phyloP scores from a whole-genome alignment of 129 eudicot genomes.

The Flaveria robusta region DNA sequence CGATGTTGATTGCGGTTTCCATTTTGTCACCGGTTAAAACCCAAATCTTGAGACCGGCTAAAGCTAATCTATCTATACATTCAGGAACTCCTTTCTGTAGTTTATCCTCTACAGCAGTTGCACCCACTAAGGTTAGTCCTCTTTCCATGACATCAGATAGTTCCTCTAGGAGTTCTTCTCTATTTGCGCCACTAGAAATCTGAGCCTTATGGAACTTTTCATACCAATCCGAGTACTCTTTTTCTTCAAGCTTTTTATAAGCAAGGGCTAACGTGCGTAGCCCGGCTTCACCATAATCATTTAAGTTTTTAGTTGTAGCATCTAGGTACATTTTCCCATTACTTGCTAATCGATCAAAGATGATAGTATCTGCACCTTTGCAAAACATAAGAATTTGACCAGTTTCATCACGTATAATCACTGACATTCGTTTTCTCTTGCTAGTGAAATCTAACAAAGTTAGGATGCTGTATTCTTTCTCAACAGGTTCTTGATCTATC shows the following conservation, averaged over 20 bases:
- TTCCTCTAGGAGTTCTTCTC: conserved; percentile 57
- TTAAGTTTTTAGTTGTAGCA: conserved; percentile 52
- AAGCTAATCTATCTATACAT: conserved; percentile 71
- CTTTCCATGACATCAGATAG: conserved; percentile 60
- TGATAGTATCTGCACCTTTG: conserved; percentile 84
- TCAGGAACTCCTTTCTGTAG: conserved; percentile 73
- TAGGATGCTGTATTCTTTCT: conserved; percentile 58
- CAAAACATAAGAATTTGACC: conserved; percentile 59
- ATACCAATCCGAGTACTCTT: conserved; percentile 51
- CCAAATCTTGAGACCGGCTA: conserved; percentile 82
- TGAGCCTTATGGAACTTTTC: conserved; percentile 56
- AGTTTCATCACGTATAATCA: conserved; percentile 54
- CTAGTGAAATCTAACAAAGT: conserved; percentile 73
- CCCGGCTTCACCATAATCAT: conserved; percentile 69
- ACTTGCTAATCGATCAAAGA: conserved; percentile 58
- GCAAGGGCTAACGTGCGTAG: conserved; percentile 67
- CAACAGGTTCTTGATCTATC: conserved; percentile 32
- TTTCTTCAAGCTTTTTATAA: conserved; percentile 47
- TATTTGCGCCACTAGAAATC: conserved; percentile 41
- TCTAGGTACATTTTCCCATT: conserved; percentile 55
- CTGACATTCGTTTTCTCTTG: conserved; percentile 76
- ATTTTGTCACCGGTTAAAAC: conserved; percentile 74
- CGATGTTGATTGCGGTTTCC: conserved; percentile 80
- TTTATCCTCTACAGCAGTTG: conserved; percentile 81
- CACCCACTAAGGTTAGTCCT: conserved; percentile 63